Conservation (phyloP, 768 basidiomycete genomes). For the Lactifluus hygrophoroides region DNA sequence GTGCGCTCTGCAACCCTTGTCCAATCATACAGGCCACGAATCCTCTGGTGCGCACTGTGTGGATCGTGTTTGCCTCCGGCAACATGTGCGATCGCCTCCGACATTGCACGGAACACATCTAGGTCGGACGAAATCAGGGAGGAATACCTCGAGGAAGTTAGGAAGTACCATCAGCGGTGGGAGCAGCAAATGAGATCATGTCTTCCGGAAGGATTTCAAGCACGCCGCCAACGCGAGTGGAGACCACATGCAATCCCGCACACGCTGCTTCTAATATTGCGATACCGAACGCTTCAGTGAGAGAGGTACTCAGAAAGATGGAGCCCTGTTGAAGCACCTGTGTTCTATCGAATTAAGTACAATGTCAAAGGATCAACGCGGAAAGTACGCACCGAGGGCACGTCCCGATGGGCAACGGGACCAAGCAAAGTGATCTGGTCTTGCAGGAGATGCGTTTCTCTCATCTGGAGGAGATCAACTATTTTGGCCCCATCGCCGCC, state of each 20-base stretch:
- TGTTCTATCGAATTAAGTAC: neutral
- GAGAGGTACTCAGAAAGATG: conserved; percentile 91
- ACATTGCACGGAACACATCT: conserved; percentile 83
- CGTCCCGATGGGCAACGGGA: conserved; percentile 69
- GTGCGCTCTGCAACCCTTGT: conserved; percentile 67
- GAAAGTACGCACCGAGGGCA: conserved; percentile 43
- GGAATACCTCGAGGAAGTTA: neutral
- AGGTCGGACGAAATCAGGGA: neutral
- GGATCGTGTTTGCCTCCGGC: conserved; percentile 65
- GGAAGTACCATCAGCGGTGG: conserved; percentile 81
- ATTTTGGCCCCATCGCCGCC: conserved; percentile 95
- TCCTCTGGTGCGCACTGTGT: conserved; percentile 59
- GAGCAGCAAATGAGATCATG: conserved; percentile 92
- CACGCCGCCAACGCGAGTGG: conserved; percentile 90
- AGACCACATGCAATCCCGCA: conserved; percentile 88
- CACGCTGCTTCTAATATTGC: conserved; percentile 97
- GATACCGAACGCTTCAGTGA: conserved; percentile 96
- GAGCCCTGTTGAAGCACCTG: conserved; percentile 82
- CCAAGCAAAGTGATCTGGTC: conserved; percentile 90
- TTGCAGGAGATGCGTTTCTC: conserved; percentile 83
- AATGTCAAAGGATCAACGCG: neutral
- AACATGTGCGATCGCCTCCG: conserved; percentile 70
- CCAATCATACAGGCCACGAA: conserved; percentile 88
- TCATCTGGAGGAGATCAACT: conserved; percentile 90
- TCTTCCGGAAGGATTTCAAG: conserved; percentile 91